These are phyloP conservation scores for Larix kaempferi DNA, from an alignment of 75 land plant genomes.

Conservation along the genomic window DNA sequence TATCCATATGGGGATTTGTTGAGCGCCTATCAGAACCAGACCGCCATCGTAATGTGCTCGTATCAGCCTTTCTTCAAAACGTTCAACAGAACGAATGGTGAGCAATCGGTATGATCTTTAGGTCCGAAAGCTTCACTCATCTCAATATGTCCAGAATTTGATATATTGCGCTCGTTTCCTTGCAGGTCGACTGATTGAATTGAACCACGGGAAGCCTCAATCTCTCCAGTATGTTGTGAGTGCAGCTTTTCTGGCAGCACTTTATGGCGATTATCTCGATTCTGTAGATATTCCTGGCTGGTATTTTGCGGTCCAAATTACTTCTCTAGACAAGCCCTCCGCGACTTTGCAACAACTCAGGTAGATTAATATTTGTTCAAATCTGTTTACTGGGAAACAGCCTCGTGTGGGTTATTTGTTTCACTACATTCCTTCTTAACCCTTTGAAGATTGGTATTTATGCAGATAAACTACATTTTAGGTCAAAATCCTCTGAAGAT, in stretches of 20 bases:
- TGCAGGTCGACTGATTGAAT: conserved; percentile 60
- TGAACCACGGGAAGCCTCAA: conserved; percentile 49
- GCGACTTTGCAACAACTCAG: conserved; percentile 63
- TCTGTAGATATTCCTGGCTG: conserved; percentile 35
- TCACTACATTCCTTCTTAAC: background rate
- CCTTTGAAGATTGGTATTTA: background rate
- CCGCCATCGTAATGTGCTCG: conserved; percentile 79
- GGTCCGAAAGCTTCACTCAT: too few relatives aligned
- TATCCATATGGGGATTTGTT: conserved; percentile 84
- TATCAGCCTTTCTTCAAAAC: conserved; percentile 56
- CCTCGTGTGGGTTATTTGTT: background rate
- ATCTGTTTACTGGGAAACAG: too few relatives aligned
- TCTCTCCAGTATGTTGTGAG: conserved; percentile 63
- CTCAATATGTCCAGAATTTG: too few relatives aligned
- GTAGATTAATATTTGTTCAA: conserved; percentile 11
- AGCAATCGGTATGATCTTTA: background rate
- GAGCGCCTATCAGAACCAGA: conserved; percentile 72
- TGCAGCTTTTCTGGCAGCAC: conserved; percentile 57
- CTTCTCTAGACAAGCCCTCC: conserved; percentile 35
- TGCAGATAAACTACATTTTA: conserved; percentile 76
- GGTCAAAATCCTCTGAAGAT: too few relatives aligned
- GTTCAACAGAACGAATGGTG: conserved; percentile 76
- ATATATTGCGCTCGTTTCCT: background rate
- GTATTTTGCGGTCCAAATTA: conserved; percentile 61
- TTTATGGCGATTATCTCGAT: conserved; percentile 60